phyloP scores from a whole-genome alignment of 805 yeast genomes.

The Candida qinlingensis region DNA sequence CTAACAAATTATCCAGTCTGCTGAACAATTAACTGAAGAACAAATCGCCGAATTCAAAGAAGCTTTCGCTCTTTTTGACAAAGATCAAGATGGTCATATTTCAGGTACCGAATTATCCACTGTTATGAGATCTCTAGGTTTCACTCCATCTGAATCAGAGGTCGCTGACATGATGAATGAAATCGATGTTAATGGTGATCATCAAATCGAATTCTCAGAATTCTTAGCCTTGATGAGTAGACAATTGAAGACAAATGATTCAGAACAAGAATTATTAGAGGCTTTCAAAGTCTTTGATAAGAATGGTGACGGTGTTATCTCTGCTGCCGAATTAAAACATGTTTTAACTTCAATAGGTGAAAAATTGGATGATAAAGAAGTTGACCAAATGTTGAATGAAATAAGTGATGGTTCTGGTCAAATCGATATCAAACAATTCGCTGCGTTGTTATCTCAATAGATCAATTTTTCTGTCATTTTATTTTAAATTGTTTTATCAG shows the following conservation, averaged over 20 bases:
- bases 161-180: slow-evolving; percentile 96
- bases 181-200: slow-evolving; percentile 93
- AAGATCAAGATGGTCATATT: slow-evolving; percentile 94
- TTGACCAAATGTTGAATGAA: slow-evolving; percentile 94
- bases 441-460: slow-evolving; percentile 80
- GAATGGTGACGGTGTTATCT: slow-evolving; percentile 94
- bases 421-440: slow-evolving; percentile 94
- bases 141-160: slow-evolving; percentile 94
- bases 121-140: slow-evolving; percentile 98
- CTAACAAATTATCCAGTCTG: slow-evolving; percentile 24
- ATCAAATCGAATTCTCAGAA: slow-evolving; percentile 77
- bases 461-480: not conserved
- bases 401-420: slow-evolving; percentile 96
- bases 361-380: slow-evolving; percentile 93
- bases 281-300: slow-evolving; percentile 95
- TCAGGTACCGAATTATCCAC: slow-evolving; percentile 94
- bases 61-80: slow-evolving; percentile 95
- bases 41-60: slow-evolving; percentile 97
- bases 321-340: slow-evolving; percentile 94
- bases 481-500: not conserved
- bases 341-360: slow-evolving; percentile 98
- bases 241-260: slow-evolving; percentile 93
- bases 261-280: slow-evolving; percentile 94
- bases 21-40: slow-evolving; percentile 89
- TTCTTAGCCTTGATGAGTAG: slow-evolving; percentile 74